Evolutionary conservation across 2,329 filamentous ascomycete species (phyloP), one percentile per base, ranked within the genome.

Genomic region (Arthrocladium fulminans): DNA sequence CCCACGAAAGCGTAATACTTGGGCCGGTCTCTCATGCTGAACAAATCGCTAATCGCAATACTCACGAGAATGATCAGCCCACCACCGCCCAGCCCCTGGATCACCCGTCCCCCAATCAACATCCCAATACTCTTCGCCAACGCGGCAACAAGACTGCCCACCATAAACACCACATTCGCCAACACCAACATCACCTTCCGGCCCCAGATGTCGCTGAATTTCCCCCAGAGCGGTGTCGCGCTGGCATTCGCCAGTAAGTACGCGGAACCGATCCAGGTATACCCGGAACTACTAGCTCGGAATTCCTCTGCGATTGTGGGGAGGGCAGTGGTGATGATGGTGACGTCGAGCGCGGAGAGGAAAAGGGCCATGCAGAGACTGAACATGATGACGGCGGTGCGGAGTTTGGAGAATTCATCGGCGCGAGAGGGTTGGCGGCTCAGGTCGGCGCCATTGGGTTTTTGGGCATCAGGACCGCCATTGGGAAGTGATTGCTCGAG

Each of bases 171-270:
- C 15, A 73, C 64, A 50, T 81, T 81, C 15, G 79, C 79, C 2
- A 74, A 56, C 12, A 84, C 65, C 24, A 84, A 65, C 42, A 81
- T 72, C 10, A 74, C 74, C 57, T 84, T 85, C 34, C 81, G 70
- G 2, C 81, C 81, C 66, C 77, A 84, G 50, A 84, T 83, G 54
- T 84, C 81, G 38, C 76, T 79, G 19, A 82, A 65, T 58, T 82
- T 82, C 19, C 78, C 77, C 76, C 78, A 81, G 25, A 76, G 68
- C 1, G 76, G 76, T 2, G 75, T 74, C 17, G 73, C 67, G 12
- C 69, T 62, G 19, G 71, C 66, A 54, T 71, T 69, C 45, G 65
- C 68, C 45, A 73, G 60, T 13, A 73, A 60, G 54, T 69, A 72
- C 8, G 69, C 66, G 13, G 67, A 70, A 15, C 69, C 69, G 52